phyloP scores from a whole-genome alignment of 257 asterid species.

The Solanum boliviense region DNA sequence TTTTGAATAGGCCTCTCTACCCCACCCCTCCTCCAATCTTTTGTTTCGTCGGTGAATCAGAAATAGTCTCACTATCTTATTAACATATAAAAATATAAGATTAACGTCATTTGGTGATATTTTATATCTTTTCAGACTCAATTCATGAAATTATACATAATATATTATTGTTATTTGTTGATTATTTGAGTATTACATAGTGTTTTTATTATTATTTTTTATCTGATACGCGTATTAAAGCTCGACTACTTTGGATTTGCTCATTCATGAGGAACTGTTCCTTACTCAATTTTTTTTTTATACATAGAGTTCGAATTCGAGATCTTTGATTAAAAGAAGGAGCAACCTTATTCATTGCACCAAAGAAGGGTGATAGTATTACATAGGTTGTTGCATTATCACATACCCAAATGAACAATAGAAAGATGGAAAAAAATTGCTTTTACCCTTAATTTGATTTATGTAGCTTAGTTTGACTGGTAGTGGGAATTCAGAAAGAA shows the following conservation, averaged over 20 bases:
- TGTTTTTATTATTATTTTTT: too few species aligned
- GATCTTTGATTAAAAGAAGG: fast-evolving
- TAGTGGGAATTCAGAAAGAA: neutral
- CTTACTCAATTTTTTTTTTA: too few species aligned
- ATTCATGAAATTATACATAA: neutral
- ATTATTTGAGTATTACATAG: neutral
- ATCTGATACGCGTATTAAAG: too few species aligned
- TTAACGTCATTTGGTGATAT: neutral
- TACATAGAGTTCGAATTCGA: fast-evolving
- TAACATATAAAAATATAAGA: neutral
- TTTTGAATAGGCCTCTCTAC: neutral
- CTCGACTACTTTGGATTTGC: fast-evolving
- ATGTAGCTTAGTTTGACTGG: neutral
- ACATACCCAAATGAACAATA: neutral
- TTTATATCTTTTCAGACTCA: too few species aligned
- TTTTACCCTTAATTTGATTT: neutral
- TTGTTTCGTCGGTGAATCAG: too few species aligned
- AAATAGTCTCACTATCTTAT: too few species aligned
- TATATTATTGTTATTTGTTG: neutral
- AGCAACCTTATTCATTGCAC: too few species aligned
- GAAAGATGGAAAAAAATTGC: neutral
- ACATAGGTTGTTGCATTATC: neutral
- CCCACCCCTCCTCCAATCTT: neutral
- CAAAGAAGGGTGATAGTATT: too few species aligned
- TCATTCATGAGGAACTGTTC: too few species aligned